Evolutionary conservation across 352 stramenopile species (phyloP), one percentile per base, ranked within the genome.

Genomic region (Globisporangium splendens): DNA sequence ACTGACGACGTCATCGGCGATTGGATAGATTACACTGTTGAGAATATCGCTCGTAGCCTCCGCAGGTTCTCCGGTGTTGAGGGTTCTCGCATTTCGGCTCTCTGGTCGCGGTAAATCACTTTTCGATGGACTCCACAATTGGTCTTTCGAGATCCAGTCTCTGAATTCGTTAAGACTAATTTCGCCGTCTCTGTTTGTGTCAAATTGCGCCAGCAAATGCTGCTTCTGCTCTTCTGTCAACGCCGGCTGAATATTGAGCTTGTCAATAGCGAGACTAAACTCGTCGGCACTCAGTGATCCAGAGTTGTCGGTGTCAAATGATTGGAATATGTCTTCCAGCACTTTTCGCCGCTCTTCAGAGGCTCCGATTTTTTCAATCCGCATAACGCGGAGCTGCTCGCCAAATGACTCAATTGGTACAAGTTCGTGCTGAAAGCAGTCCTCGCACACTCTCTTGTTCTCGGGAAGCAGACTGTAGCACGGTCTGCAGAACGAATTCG

Each of bases 371-470:
- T 91, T 89, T 13, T 90, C 77, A 18, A 93, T 86, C 15, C 92
- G 51, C 0, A 87, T 44, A 0, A 70, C 59, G 42, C 83, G 81
- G 14, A 94, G 57, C n/a, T 84, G 79, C 33, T 81, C 75, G 5
- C 82, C 80, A 31, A 89, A 72, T 1, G 63, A 68, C 51, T 89
- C 80, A 11, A 66, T 42, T 0, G 73, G 67, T 2, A 61, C 52
- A 10, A 74, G 50, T 55, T 92, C 85, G 54, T 92, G 74, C 44
- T 84, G 64, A 54, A 86, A 95, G 50, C 85, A 95, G 21, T 86
- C 70, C 62, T 93, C 83, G 24, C 85, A 95, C 0, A 91, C 53
- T 31, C 84, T 87, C 31, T 72, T 83, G 41, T 60, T 71, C 1
- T 39, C 38, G 8, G 78, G 79, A 1, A 95, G 59, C 21, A 66